A percentile compares a stretch with the other conserved stretches of the same genome.
phyloP scores from a whole-genome alignment of 1,284 basidiomycete genomes.

The Cryptococcus maquisensis region DNA sequence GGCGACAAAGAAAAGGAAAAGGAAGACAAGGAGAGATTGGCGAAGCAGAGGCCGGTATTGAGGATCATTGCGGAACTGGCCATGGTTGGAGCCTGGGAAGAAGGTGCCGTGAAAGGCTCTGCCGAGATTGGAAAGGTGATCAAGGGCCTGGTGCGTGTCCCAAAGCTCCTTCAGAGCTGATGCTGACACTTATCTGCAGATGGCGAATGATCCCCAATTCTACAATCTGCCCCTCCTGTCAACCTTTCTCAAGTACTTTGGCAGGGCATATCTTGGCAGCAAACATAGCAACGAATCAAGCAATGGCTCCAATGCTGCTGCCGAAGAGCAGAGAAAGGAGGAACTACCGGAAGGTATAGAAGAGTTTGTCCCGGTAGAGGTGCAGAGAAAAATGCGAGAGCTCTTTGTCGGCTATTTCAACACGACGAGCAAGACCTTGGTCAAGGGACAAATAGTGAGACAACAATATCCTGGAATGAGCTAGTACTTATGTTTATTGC shows the following conservation, averaged over 20 bases:
- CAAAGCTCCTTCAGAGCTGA: neutral
- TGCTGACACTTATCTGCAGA: slow-evolving; percentile 50
- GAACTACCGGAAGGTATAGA: slow-evolving; percentile 54
- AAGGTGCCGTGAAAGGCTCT: slow-evolving; percentile 57
- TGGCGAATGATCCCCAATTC: slow-evolving; percentile 78
- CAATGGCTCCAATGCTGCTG: slow-evolving; percentile 2
- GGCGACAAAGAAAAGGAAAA: slow-evolving; percentile 72
- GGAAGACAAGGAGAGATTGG: slow-evolving; percentile 76
- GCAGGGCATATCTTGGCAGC: slow-evolving; percentile 72
- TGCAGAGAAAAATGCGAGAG: slow-evolving; percentile 81
- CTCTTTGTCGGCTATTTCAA: slow-evolving; percentile 94
- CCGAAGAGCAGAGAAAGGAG: slow-evolving; percentile 6
- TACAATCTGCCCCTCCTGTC: slow-evolving; percentile 78
- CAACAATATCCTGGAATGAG: neutral
- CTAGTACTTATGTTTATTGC: slow-evolving; percentile 4
- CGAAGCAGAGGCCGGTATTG: slow-evolving; percentile 77
- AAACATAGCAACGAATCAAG: slow-evolving; percentile 37
- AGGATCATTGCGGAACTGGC: slow-evolving; percentile 86
- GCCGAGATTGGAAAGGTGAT: slow-evolving; percentile 71
- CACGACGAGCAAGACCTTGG: slow-evolving; percentile 80
- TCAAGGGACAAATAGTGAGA: slow-evolving; percentile 81
- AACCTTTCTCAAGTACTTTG: slow-evolving; percentile 78
- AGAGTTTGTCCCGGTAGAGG: slow-evolving; percentile 75
- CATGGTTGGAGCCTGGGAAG: slow-evolving; percentile 65
- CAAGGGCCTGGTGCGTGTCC: slow-evolving; percentile 58